These are phyloP conservation scores for Aureobasidium sp. DNA, from an alignment of 2,329 filamentous ascomycete genomes.

Conservation along the genomic window DNA sequence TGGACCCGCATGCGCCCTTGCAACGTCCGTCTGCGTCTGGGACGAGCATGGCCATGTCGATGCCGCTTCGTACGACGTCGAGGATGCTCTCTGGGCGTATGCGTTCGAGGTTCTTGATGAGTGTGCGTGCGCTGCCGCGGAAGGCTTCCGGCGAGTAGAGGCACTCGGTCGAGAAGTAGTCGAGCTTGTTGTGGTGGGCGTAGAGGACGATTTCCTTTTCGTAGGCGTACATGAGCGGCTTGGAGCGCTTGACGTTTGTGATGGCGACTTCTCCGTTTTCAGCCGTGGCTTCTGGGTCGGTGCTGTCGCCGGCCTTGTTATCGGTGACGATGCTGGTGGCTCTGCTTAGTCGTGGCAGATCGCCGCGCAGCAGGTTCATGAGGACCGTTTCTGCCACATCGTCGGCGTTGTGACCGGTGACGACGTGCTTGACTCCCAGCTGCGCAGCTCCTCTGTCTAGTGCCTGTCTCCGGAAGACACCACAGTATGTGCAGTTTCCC, in stretches of 20 bases:
- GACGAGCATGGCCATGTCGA: conserved; percentile 90
- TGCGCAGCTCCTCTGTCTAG: conserved; percentile 85
- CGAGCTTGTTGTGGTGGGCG: conserved; percentile 89
- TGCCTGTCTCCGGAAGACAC: conserved; percentile 89
- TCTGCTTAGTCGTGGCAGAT: conserved; percentile 75
- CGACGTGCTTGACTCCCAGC: conserved; percentile 81
- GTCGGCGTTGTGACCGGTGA: conserved; percentile 96
- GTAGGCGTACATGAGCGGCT: conserved; percentile 95
- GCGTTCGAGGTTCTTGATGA: conserved; percentile 93
- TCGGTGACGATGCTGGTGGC: conserved; percentile 80
- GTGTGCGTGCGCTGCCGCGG: conserved; percentile 75
- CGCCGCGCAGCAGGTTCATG: conserved; percentile 91
- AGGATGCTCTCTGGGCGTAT: conserved; percentile 89
- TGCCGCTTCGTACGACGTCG: conserved; percentile 88
- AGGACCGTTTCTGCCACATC: conserved; percentile 95
- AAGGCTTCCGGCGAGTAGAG: conserved; percentile 98
- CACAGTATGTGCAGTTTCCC: conserved; percentile 97
- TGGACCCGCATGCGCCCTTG: conserved; percentile 37
- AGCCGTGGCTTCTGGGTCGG: conserved; percentile 17
- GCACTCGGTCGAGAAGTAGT: conserved; percentile 98
- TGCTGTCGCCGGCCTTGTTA: conserved; percentile 35
- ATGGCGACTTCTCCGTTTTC: conserved; percentile 18
- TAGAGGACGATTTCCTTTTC: conserved; percentile 99
- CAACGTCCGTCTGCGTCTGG: conserved; percentile 45
- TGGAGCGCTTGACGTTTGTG: conserved; percentile 90